A percentile compares a stretch with the other conserved stretches of the same genome.
These are phyloP conservation scores for Calonectria montana DNA, from an alignment of 2,329 filamentous ascomycete species.

Conservation along the genomic window DNA sequence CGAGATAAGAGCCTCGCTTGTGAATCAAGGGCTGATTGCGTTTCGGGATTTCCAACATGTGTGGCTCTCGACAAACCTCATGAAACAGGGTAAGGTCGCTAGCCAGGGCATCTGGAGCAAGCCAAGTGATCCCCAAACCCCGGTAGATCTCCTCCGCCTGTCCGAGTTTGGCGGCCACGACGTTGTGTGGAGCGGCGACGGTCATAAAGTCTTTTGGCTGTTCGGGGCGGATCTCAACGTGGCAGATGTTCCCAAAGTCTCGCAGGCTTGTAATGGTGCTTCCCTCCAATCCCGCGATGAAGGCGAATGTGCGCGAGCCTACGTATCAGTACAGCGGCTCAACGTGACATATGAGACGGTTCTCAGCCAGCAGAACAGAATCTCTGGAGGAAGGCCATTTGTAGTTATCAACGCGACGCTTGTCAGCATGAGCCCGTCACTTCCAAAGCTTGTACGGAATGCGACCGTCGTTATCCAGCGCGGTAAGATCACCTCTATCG, in stretches of 20 bases:
- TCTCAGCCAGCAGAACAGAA: neutral
- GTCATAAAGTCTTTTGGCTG: neutral
- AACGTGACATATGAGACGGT: neutral
- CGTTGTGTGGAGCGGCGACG: neutral
- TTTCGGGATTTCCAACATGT: constrained; percentile 10
- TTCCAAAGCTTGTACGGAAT: neutral
- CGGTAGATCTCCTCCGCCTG: neutral
- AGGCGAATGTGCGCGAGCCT: neutral
- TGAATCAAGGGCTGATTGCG: neutral
- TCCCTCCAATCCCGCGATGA: neutral
- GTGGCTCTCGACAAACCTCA: neutral
- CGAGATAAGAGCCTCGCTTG: neutral
- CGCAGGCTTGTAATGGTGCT: neutral
- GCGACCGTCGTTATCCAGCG: neutral
- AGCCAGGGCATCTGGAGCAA: neutral
- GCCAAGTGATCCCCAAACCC: neutral
- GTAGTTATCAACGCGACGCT: neutral
- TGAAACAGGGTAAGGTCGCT: too few relatives aligned
- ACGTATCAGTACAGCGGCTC: neutral
- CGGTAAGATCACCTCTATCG: neutral
- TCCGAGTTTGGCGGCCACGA: neutral
- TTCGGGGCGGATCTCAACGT: neutral
- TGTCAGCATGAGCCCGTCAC: neutral
- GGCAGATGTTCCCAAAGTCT: neutral
- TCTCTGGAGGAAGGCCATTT: neutral